phyloP scores from a whole-genome alignment of 768 basidiomycete genomes.

The Tulasnella calospora region DNA sequence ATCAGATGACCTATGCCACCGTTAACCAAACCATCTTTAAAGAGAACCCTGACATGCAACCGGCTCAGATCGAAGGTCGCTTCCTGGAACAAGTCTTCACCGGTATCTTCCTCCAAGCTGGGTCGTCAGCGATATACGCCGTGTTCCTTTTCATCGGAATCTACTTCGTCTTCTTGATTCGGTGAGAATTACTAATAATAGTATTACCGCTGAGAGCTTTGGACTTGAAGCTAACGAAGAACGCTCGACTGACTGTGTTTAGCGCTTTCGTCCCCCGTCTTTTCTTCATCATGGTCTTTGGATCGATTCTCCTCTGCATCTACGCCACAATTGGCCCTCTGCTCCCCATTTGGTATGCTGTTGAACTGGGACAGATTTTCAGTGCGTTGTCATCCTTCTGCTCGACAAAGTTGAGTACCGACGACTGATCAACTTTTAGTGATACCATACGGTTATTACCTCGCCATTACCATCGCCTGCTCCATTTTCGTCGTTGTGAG shows the following conservation, averaged over 20 bases:
- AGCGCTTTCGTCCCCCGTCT: not conserved
- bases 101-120: constrained; percentile 18
- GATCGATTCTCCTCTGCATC: constrained; percentile 13
- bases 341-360: constrained; percentile 12
- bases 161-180: constrained; percentile 18
- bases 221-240: not conserved
- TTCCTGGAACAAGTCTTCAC: constrained; percentile 13
- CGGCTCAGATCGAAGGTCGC: constrained; percentile 19
- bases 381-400: not conserved
- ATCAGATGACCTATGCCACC: not conserved
- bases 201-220: not conserved
- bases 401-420: not conserved
- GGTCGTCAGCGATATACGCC: constrained; percentile 20
- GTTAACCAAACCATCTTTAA: not conserved
- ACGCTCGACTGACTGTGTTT: not conserved
- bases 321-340: constrained; percentile 19
- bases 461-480: constrained; percentile 1
- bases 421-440: not conserved
- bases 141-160: constrained; percentile 22
- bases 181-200: not conserved
- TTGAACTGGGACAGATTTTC: constrained; percentile 8
- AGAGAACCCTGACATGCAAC: constrained; percentile 18
- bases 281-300: constrained; percentile 26
- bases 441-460: constrained; percentile 20
- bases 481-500: constrained; percentile 13